Percentiles rank a stretch among this genome's conserved stretches.
Conservation (phyloP, 179 eudicot genomes). For the Patellifolia procumbens region DNA sequence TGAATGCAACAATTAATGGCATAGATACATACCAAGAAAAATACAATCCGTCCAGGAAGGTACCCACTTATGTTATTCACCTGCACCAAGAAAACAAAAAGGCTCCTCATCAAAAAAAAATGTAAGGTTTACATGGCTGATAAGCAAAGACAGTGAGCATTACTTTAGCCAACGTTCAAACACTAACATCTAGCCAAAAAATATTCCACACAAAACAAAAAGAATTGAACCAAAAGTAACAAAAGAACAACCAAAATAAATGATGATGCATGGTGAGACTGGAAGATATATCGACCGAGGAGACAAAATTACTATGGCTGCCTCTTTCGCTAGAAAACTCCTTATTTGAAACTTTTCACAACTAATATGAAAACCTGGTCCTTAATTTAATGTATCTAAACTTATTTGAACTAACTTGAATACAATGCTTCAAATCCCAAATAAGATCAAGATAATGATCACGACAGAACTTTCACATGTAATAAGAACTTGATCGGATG, state of each 20-base stretch:
- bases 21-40: conserved; percentile 74
- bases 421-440: too few relatives aligned
- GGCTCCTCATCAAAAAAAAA: conserved; percentile 10
- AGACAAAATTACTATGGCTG: neutral
- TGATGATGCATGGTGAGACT: neutral
- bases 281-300: neutral
- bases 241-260: neutral
- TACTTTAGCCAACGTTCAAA: neutral
- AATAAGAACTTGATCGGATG: neutral
- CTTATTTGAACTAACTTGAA: neutral
- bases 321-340: neutral
- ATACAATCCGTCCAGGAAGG: conserved; percentile 97
- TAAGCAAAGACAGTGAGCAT: neutral
- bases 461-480: neutral
- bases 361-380: neutral
- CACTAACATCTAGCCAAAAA: neutral
- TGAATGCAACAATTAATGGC: too few relatives aligned
- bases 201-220: neutral
- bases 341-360: neutral
- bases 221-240: neutral
- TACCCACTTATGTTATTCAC: conserved; percentile 98
- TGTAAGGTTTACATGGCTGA: conserved; percentile 4
- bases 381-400: neutral
- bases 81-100: conserved; percentile 40
- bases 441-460: neutral